Percentiles rank a stretch among this genome's conserved stretches.
These are phyloP conservation scores for Nicotiana tomentosiformis DNA, from an alignment of 257 asterid genomes.

Conservation along the genomic window DNA sequence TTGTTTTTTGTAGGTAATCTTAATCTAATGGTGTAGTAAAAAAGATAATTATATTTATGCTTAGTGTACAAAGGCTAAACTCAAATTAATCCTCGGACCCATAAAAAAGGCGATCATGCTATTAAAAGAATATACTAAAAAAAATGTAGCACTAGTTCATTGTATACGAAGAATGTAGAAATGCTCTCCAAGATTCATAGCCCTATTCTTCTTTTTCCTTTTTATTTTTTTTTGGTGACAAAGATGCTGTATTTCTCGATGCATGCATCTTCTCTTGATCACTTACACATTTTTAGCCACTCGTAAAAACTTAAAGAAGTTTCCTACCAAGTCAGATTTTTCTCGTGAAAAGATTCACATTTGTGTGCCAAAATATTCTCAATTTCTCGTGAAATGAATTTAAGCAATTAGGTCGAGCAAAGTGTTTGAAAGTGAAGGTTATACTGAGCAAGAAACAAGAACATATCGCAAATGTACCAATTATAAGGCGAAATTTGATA, in stretches of 20 bases:
- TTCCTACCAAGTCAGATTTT: background rate
- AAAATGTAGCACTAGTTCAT: background rate
- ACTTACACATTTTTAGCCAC: background rate
- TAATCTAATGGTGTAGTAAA: background rate
- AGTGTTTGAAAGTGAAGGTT: background rate
- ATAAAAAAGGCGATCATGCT: background rate
- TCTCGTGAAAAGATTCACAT: background rate
- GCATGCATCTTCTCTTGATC: conserved; percentile 1
- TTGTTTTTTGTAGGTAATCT: background rate
- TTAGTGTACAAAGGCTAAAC: background rate
- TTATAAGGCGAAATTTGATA: background rate
- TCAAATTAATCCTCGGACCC: background rate
- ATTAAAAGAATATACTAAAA: background rate
- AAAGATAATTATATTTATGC: background rate
- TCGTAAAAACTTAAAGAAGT: background rate
- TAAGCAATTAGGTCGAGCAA: too few relatives aligned
- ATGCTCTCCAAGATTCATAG: background rate
- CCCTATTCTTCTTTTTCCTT: background rate
- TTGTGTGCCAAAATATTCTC: background rate
- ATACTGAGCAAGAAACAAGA: background rate
- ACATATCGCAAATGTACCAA: background rate
- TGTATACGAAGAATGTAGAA: background rate
- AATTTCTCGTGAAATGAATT: background rate
- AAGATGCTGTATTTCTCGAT: background rate
- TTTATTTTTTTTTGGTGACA: background rate